A percentile compares a stretch with the other conserved stretches of the same genome.
Evolutionary conservation across 495 filamentous ascomycete genomes (phyloP).

Genomic region (Aspergillus coremiiformis): DNA sequence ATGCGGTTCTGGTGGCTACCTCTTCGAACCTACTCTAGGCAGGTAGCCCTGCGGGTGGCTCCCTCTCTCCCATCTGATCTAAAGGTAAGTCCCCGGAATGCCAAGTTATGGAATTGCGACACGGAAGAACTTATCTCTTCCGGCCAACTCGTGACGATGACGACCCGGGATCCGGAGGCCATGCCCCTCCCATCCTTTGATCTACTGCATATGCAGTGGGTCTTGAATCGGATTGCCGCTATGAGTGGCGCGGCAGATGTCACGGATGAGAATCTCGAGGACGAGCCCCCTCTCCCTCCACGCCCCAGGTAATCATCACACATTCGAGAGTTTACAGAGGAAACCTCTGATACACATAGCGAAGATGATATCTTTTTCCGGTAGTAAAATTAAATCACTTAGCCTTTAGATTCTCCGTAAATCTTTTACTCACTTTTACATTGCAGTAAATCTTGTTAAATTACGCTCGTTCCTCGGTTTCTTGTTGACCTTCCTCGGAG

Average conservation of each 20-base stretch:
- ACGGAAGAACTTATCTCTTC: constrained; percentile 4
- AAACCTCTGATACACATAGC: constrained; percentile 2
- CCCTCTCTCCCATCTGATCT: neutral
- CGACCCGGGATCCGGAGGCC: constrained; percentile 12
- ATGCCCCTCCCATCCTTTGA: constrained; percentile 14
- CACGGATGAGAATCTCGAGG: constrained; percentile 3
- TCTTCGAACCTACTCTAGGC: neutral
- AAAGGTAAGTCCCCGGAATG: neutral
- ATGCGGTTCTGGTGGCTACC: constrained; percentile 8
- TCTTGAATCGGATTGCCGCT: constrained; percentile 12
- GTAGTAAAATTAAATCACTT: too few species aligned
- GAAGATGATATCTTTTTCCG: too few species aligned
- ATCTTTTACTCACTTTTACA: too few species aligned
- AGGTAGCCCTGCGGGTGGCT: neutral
- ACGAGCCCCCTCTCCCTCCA: neutral
- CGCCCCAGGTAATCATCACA: neutral
- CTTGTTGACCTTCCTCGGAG: too few species aligned
- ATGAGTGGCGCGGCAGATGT: constrained; percentile 17
- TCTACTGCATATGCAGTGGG: constrained; percentile 17
- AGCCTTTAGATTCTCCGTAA: too few species aligned
- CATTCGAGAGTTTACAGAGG: neutral
- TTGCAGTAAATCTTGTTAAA: too few species aligned
- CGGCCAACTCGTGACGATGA: constrained; percentile 10
- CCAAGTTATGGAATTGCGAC: constrained; percentile 5
- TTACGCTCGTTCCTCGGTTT: too few species aligned